Evolutionary conservation across 2,329 filamentous ascomycete species (phyloP).

Genomic region (Thielaviopsis euricoi): DNA sequence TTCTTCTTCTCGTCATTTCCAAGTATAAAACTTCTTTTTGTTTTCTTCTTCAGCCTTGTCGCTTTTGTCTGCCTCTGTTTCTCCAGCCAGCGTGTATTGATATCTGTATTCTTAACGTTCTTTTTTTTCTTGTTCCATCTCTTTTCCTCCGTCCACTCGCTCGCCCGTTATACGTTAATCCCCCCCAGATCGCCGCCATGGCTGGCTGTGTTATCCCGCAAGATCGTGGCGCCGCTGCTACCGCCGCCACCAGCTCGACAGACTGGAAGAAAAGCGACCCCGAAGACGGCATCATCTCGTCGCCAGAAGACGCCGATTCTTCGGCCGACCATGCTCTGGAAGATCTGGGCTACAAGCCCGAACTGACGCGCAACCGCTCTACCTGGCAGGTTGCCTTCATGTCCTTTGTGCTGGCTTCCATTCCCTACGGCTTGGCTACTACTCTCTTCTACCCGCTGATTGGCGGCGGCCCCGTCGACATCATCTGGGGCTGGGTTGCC

Average conservation of each 20-base stretch:
- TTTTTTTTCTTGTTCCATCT: background rate
- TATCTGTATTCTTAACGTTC: too few relatives aligned
- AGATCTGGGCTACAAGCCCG: slow-evolving; percentile 49
- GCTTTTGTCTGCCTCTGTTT: background rate
- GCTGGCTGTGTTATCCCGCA: background rate
- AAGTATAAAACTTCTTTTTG: too few relatives aligned
- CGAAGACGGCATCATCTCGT: slow-evolving; percentile 15
- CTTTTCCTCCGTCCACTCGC: background rate
- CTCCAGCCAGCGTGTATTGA: too few relatives aligned
- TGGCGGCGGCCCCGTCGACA: slow-evolving; percentile 49
- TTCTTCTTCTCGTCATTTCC: too few relatives aligned
- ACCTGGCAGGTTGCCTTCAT: slow-evolving; percentile 57
- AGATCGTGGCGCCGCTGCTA: slow-evolving; percentile 3
- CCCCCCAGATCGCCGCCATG: background rate
- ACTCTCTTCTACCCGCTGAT: slow-evolving; percentile 51
- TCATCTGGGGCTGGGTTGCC: slow-evolving; percentile 57
- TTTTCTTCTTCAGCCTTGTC: background rate
- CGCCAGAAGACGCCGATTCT: slow-evolving; percentile 18
- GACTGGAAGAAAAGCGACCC: slow-evolving; percentile 1
- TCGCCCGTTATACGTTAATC: background rate
- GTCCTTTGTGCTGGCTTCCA: slow-evolving; percentile 60
- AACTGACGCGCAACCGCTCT: slow-evolving; percentile 47
- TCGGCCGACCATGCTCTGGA: slow-evolving; percentile 46
- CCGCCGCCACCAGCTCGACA: background rate
- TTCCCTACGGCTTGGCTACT: slow-evolving; percentile 57